Evolutionary conservation across 441 rosid genomes (phyloP).

Genomic region (Melastoma candidum): DNA sequence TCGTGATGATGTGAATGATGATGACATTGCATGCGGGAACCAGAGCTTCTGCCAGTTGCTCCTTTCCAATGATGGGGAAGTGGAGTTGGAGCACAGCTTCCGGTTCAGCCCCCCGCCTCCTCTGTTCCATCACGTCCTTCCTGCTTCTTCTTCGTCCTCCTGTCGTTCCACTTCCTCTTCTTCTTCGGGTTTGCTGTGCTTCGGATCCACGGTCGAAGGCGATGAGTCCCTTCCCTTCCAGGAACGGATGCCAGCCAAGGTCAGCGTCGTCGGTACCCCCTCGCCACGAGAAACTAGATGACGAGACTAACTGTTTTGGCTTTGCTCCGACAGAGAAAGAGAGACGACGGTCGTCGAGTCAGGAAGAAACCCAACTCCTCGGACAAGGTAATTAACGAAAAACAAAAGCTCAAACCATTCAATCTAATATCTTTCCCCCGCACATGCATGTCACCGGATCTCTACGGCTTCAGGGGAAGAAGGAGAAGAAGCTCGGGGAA

Average conservation of each 20-base stretch:
- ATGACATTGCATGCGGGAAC: constrained; percentile 27
- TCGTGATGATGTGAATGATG: constrained; percentile 30
- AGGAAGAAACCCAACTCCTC: too few species aligned
- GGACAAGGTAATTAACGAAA: neutral
- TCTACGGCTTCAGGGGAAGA: constrained; percentile 33
- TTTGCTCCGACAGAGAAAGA: too few species aligned
- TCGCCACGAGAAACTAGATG: too few species aligned
- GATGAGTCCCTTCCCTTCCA: too few species aligned
- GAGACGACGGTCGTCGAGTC: too few species aligned
- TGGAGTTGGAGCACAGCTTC: constrained; percentile 14
- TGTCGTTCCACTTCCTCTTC: neutral
- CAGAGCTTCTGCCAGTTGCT: constrained; percentile 60
- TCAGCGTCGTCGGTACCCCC: too few species aligned
- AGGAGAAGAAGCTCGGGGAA: constrained; percentile 63
- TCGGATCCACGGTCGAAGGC: too few species aligned
- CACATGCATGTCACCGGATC: neutral
- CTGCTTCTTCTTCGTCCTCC: constrained; percentile 12
- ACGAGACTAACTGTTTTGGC: too few species aligned
- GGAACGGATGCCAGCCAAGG: too few species aligned
- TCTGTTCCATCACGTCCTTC: constrained; percentile 18
- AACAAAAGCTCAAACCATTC: neutral
- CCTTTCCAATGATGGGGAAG: constrained; percentile 26
- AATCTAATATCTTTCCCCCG: neutral
- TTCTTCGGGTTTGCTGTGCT: neutral
- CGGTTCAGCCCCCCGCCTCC: constrained; percentile 14